Conservation (phyloP, 2,329 filamentous ascomycete species). For the Sordariomycetes sp. region DNA sequence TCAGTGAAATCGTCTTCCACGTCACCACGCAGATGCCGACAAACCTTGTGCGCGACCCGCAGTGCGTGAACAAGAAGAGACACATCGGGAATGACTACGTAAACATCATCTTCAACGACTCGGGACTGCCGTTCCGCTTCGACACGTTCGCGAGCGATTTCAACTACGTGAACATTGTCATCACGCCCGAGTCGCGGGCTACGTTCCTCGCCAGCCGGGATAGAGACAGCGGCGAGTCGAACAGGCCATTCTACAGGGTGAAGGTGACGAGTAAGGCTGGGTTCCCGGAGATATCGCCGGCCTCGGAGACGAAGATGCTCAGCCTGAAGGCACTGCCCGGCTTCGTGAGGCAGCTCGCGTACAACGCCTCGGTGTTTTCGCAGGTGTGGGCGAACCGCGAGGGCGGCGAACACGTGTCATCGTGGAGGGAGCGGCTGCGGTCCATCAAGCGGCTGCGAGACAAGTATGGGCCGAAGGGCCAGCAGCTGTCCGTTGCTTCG, state of each 20-base stretch:
- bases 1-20: conserved; percentile 93
- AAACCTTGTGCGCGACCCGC: conserved; percentile 62
- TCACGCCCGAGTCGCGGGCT: conserved; percentile 73
- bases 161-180: conserved; percentile 95
- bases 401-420: conserved; percentile 73
- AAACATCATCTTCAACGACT: conserved; percentile 97
- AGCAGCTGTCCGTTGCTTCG: conserved; percentile 17
- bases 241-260: conserved; percentile 68
- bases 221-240: conserved; percentile 9
- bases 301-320: conserved; percentile 80
- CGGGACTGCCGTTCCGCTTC: conserved; percentile 78
- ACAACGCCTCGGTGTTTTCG: conserved; percentile 91
- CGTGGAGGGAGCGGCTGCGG: conserved; percentile 78
- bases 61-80: conserved; percentile 75
- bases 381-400: conserved; percentile 75
- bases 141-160: conserved; percentile 91
- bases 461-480: conserved; percentile 39
- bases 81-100: conserved; percentile 98
- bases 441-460: conserved; percentile 79
- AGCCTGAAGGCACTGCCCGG: conserved; percentile 70
- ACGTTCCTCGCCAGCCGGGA: conserved; percentile 60
- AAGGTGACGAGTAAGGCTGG: conserved; percentile 80
- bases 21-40: conserved; percentile 97
- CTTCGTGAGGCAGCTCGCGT: conserved; percentile 77
- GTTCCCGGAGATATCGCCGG: conserved; percentile 86